Evolutionary conservation across 2,329 filamentous ascomycete species (phyloP).

Genomic region (Xylaria sp.): DNA sequence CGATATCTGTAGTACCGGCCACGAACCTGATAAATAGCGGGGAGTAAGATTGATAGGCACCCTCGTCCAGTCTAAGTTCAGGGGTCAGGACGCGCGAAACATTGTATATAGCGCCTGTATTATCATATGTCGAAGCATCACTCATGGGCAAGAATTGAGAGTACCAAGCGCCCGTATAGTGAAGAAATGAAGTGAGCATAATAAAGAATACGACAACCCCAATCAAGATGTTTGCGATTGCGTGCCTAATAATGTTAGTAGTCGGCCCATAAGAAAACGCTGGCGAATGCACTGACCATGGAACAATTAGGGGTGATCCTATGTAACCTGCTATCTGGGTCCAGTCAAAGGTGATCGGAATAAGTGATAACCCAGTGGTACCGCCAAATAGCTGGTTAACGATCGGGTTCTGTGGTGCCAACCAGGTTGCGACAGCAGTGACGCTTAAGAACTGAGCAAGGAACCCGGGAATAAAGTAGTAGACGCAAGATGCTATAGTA

Average conservation of each 20-base stretch:
- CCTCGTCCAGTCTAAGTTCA: constrained; percentile 70
- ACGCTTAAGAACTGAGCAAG: constrained; percentile 76
- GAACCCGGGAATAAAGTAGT: constrained; percentile 77
- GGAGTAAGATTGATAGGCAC: constrained; percentile 74
- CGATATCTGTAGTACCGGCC: not conserved
- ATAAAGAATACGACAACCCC: constrained; percentile 75
- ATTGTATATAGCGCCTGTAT: constrained; percentile 72
- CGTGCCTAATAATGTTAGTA: constrained; percentile 61
- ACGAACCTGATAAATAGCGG: constrained; percentile 70
- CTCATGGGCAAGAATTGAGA: constrained; percentile 74
- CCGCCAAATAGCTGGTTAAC: constrained; percentile 81
- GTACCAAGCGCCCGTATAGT: constrained; percentile 75
- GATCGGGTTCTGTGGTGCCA: constrained; percentile 73
- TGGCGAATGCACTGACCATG: constrained; percentile 60
- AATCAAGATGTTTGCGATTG: constrained; percentile 77
- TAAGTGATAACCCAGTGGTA: constrained; percentile 71
- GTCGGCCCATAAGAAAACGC: not conserved
- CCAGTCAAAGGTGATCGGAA: constrained; percentile 83
- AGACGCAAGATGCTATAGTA: constrained; percentile 67
- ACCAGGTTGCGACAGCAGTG: constrained; percentile 78
- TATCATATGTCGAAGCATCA: constrained; percentile 77
- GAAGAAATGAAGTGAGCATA: constrained; percentile 67
- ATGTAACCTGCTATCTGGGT: constrained; percentile 76
- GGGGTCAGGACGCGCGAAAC: constrained; percentile 70
- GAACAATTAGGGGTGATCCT: constrained; percentile 74